Base-by-base conservation (phyloP, 73 alveolate species). In the Effrenium voratum region DNA sequence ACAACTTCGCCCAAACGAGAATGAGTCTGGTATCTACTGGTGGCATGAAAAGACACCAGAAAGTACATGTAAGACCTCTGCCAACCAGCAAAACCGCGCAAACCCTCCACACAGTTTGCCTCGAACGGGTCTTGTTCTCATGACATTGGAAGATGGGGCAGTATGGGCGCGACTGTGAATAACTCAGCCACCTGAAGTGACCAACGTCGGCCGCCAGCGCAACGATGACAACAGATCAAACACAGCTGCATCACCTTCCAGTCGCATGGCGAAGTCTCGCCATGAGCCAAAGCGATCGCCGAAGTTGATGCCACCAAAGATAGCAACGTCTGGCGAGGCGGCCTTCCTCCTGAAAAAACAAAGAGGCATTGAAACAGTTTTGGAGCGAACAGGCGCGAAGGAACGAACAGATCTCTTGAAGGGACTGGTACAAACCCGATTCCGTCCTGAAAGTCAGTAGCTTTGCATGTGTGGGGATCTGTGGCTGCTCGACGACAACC, bases 231-330 rank as follows among this genome's bases (percentile, higher is more conserved):
- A 44, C 44, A 79, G 68, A 41, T 79, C 90, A 45, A 66, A 79
- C 13, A 79, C 90, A 44, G 13, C 70, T 79, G 90, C 66, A 79
- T 79, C 68, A 30, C 90, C 90, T 46, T 79, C 90, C 1, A 79
- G 90, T 28, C 90, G 1, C 13, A 79, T 28, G 22, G 90, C 90
- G 32, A 79, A 79, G 68, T 79, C 90, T 26, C 90, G 90, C 90
- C 90, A 79, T 79, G 90, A 44, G 43, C 90, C 66, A 46, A 79
- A 79, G 32, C 90, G 90, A 46, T 79, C 90, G 13, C 90, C 90
- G n/a, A 79, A 79, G 68, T 79, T 79, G 90, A 79, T 79, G 22
- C 90, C 90, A 46, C 90, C 90, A 79, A 79, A 79, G 43, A 79
- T 46, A 4, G 90, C 90, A 41, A 79, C 90, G 32, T 79, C 90